Evolutionary conservation across 768 basidiomycete genomes (phyloP).

Genomic region (Trametes coccinea): DNA sequence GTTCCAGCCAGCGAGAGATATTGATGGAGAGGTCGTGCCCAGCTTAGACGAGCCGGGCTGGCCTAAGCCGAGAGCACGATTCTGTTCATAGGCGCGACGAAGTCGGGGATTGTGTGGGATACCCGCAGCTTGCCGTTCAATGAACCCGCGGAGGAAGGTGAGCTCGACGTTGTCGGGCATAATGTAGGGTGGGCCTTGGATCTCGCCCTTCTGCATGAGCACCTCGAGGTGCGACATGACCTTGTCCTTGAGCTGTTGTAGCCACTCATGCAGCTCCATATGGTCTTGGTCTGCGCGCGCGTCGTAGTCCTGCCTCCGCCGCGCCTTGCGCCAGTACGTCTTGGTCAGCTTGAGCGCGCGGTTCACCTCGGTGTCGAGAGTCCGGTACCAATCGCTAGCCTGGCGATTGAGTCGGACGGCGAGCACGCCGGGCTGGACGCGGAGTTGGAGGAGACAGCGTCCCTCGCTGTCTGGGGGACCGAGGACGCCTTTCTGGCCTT

Average conservation of each 20-base stretch:
- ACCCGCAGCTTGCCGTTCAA: conserved; percentile 74
- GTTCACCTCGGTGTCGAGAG: conserved; percentile 75
- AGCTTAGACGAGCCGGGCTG: conserved; percentile 20
- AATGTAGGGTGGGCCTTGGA: conserved; percentile 76
- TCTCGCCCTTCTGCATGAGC: conserved; percentile 86
- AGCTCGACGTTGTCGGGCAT: conserved; percentile 83
- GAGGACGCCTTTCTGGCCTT: conserved; percentile 81
- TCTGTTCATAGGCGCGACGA: conserved; percentile 45
- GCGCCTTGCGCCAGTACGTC: conserved; percentile 78
- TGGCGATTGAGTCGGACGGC: conserved; percentile 73
- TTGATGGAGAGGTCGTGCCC: conserved; percentile 25
- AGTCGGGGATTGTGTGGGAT: conserved; percentile 81
- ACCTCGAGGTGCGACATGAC: conserved; percentile 86
- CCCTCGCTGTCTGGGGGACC: conserved; percentile 72
- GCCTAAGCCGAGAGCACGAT: conserved; percentile 18
- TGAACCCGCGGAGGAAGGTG: conserved; percentile 76
- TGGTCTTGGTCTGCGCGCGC: conserved; percentile 85
- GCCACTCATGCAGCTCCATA: conserved; percentile 87
- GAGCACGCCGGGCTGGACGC: conserved; percentile 82
- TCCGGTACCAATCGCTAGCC: conserved; percentile 82
- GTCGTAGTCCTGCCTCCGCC: conserved; percentile 83
- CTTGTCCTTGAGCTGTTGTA: conserved; percentile 85
- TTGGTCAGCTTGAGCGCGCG: conserved; percentile 82
- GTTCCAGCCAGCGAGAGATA: conserved; percentile 24
- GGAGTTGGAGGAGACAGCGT: conserved; percentile 74